These are phyloP conservation scores for Akanthomyces dipterigenus DNA, from an alignment of 2,329 filamentous ascomycete species.

Conservation along the genomic window DNA sequence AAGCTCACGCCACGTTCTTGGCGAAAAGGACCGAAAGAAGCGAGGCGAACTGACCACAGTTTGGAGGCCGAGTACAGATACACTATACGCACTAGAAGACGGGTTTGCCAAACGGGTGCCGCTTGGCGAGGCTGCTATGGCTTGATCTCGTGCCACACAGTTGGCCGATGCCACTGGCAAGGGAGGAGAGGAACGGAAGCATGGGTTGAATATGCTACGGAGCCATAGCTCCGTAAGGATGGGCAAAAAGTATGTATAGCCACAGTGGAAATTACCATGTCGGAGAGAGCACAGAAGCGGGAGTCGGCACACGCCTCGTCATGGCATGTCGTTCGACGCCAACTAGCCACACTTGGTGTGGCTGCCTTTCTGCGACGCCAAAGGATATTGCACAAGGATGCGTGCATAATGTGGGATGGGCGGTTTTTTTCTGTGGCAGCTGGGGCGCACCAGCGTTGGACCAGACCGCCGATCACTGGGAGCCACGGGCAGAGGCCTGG, in stretches of 20 bases:
- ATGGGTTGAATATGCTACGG: not conserved
- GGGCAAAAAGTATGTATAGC: not conserved
- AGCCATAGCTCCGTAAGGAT: not conserved
- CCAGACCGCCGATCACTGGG: not conserved
- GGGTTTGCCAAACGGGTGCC: not conserved
- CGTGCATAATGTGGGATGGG: not conserved
- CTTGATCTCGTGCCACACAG: not conserved
- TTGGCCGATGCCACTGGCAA: not conserved
- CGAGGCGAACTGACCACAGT: not conserved
- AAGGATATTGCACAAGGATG: not conserved
- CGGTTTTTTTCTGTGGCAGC: not conserved
- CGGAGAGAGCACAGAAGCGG: not conserved
- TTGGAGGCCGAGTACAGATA: not conserved
- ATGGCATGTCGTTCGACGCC: not conserved
- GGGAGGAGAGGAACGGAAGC: not conserved
- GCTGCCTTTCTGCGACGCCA: not conserved
- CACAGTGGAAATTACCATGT: not conserved
- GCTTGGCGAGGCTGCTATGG: not conserved
- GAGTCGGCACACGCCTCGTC: not conserved
- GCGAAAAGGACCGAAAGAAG: not conserved
- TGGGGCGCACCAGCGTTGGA: not conserved
- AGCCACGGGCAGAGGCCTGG: not conserved
- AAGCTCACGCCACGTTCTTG: slow-evolving; percentile 2
- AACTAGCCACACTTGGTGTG: slow-evolving; percentile 5
- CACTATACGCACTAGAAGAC: not conserved